Evolutionary conservation across 2,329 filamentous ascomycete genomes (phyloP), one percentile per base, ranked within the genome.

Genomic region (Colletotrichum theobromicola): DNA sequence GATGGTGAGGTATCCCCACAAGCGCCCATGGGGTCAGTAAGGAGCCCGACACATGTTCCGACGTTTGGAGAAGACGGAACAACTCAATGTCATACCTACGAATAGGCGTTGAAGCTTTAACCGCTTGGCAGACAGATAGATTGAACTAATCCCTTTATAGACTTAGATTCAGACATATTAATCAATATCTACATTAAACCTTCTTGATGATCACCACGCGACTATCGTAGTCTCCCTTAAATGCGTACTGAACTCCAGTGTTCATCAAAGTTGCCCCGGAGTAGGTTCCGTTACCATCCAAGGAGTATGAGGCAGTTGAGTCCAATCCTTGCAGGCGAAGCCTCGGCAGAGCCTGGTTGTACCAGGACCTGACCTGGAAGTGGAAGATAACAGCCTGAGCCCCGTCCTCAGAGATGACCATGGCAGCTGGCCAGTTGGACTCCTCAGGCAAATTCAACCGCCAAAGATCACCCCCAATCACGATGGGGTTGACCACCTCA

Each of bases 221-320:
- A 76, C 91, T 93, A 76, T 90, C 86, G 76, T 90, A 92, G 76
- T 92, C 90, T 1, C 81, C 83, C 1, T 82, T 77, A 76, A 91
- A 89, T 6, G 81, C 77, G 80, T 88, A 85, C 81, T 92, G 90
- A 46, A 93, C 78, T 0, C 91, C 92, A 2, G 85, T 85, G 76
- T 91, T 93, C 90, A 93, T 92, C 78, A 93, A 83, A 9, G 90
- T 92, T 12, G 87, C 86, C 0, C 91, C 92, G 1, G 88, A 89
- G 75, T 88, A 89, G 8, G 86, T 88, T 30, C 81, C 84, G 34
- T 89, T 87, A 55, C 88, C 84, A 21, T 91, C 82, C 28, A 76
- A 21, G 18, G 82, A 87, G 77, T 93, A 93, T 64, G 80, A 86
- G 0, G 90, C 90, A 7, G 78, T 73, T 0, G 87, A 77, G 72